A percentile compares a stretch with the other conserved stretches of the same genome.
Conservation (phyloP, 202 grass and related monocot species). For the Panicum hallii region DNA sequence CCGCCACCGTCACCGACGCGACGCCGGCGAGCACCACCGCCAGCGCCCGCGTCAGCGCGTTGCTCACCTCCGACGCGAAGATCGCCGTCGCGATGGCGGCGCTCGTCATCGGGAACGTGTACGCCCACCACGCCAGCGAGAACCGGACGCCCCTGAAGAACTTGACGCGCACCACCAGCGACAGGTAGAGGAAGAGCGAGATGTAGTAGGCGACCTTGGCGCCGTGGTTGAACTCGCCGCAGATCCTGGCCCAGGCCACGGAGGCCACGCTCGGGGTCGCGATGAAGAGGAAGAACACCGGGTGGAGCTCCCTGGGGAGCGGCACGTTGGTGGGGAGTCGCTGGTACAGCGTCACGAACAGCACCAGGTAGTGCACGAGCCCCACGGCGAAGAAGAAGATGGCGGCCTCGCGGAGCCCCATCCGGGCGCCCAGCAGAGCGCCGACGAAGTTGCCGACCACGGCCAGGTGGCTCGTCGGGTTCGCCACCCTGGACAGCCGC, state of each 20-base stretch:
- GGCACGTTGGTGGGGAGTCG: constrained; percentile 69
- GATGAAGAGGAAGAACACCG: constrained; percentile 87
- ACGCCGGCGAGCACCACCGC: constrained; percentile 58
- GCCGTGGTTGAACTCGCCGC: constrained; percentile 53
- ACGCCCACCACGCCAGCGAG: constrained; percentile 90
- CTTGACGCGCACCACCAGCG: constrained; percentile 67
- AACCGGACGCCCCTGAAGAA: constrained; percentile 78
- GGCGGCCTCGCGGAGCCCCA: constrained; percentile 62
- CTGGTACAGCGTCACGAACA: constrained; percentile 93
- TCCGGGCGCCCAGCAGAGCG: constrained; percentile 63
- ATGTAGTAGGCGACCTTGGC: constrained; percentile 67
- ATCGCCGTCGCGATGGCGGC: constrained; percentile 59
- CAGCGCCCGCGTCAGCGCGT: constrained; percentile 31
- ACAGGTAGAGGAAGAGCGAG: constrained; percentile 73
- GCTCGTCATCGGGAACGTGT: constrained; percentile 82
- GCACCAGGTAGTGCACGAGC: constrained; percentile 69
- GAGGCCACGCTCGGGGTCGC: constrained; percentile 72
- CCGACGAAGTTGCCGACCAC: constrained; percentile 88
- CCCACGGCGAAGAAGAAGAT: constrained; percentile 86
- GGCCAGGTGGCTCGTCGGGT: constrained; percentile 69
- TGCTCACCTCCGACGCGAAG: constrained; percentile 55
- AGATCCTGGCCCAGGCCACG: constrained; percentile 72
- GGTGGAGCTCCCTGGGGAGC: constrained; percentile 80
- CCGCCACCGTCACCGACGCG: constrained; percentile 55
- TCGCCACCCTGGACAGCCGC: constrained; percentile 73